Conservation (phyloP, 2,329 filamentous ascomycete species). For the Neurospora crassa region DNA sequence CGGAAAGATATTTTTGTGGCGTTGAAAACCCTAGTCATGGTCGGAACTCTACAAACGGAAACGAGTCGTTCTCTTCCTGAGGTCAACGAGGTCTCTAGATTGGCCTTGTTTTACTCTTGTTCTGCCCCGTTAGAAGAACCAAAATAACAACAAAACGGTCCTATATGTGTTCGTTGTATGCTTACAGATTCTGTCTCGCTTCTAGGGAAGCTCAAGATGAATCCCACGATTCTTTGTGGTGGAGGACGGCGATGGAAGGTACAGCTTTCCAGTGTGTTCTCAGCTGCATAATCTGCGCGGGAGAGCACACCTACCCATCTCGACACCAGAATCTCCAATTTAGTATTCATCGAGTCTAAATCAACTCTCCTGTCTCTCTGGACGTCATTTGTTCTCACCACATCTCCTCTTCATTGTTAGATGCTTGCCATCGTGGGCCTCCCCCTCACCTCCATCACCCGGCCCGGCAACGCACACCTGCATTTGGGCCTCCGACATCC, state of each 20-base stretch:
- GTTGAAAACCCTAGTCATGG: too few species aligned
- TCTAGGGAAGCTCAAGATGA: too few species aligned
- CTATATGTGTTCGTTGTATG: rapidly evolving
- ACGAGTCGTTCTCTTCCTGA: too few species aligned
- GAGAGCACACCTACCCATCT: background rate
- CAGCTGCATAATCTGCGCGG: background rate
- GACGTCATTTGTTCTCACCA: background rate
- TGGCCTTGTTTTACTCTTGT: too few species aligned
- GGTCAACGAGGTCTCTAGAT: too few species aligned
- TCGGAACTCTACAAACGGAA: too few species aligned
- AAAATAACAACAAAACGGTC: too few species aligned
- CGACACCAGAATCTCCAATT: background rate
- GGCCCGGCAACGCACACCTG: background rate
- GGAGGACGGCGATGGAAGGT: background rate
- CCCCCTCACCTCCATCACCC: background rate
- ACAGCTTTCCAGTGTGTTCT: background rate
- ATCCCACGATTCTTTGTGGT: too few species aligned
- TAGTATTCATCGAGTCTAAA: background rate
- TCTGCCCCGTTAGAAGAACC: too few species aligned
- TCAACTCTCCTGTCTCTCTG: background rate
- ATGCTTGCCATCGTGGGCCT: background rate
- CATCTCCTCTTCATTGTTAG: background rate
- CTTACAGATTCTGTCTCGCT: too few species aligned
- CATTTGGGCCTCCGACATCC: background rate
- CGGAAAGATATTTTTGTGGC: too few species aligned